A percentile compares a stretch with the other conserved stretches of the same genome.
phyloP scores from a whole-genome alignment of 345 rosid genomes.

The Mallotus nudiflorus region DNA sequence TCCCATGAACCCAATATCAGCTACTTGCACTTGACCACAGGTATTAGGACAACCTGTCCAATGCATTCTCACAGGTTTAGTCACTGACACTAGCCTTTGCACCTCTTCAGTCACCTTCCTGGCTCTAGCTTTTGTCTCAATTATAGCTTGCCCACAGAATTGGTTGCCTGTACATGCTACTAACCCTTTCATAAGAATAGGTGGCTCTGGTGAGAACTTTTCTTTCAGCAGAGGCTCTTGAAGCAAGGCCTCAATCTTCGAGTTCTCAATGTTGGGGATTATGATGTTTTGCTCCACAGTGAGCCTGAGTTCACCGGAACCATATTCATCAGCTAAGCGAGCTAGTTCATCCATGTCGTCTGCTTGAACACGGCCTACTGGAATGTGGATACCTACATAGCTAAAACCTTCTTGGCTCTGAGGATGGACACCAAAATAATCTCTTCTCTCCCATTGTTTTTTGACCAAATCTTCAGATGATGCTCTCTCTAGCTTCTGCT shows the following conservation, averaged over 20 bases:
- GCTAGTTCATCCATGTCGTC: constrained; percentile 94
- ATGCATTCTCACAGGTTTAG: constrained; percentile 75
- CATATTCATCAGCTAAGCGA: constrained; percentile 69
- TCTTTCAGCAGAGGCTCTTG: constrained; percentile 56
- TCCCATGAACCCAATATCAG: constrained; percentile 97
- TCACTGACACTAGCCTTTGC: constrained; percentile 64
- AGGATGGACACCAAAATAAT: constrained; percentile 74
- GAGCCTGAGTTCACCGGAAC: constrained; percentile 83
- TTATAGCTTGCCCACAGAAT: constrained; percentile 91
- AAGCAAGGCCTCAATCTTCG: constrained; percentile 66
- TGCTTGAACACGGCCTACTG: constrained; percentile 84
- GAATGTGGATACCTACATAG: constrained; percentile 80
- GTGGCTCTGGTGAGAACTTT: constrained; percentile 71
- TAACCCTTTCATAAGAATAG: constrained; percentile 77
- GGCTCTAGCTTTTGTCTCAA: constrained; percentile 91
- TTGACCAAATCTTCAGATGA: constrained; percentile 65
- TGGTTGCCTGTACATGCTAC: constrained; percentile 96
- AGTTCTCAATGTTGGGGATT: constrained; percentile 75
- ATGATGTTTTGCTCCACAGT: constrained; percentile 91
- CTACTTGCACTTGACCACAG: constrained; percentile 93
- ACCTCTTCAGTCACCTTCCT: constrained; percentile 86
- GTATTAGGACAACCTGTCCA: constrained; percentile 98
- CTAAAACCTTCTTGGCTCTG: constrained; percentile 90
- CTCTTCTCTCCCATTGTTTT: constrained; percentile 84
- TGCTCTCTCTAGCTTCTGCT: constrained; percentile 58